phyloP scores from a whole-genome alignment of 179 eudicot genomes.

The Camellia oleifera region DNA sequence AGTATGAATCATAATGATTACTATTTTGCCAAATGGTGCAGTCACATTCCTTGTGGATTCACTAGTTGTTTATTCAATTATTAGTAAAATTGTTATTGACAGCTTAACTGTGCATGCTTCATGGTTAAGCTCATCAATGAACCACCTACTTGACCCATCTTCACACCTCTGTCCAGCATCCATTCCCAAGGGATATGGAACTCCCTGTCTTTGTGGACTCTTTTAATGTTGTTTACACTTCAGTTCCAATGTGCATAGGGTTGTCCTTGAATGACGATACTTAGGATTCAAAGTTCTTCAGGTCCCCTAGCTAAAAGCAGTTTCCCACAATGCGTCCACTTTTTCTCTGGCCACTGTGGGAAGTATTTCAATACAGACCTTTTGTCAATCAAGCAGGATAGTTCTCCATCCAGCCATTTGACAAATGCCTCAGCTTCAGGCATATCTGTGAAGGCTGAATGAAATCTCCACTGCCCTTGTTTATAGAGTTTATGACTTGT shows the following conservation, averaged over 20 bases:
- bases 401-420: slow-evolving; percentile 71
- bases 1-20: neutral
- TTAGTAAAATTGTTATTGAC: slow-evolving; percentile 1
- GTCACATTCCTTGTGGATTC: neutral
- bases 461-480: slow-evolving; percentile 41
- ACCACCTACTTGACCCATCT: slow-evolving; percentile 53
- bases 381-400: slow-evolving; percentile 73
- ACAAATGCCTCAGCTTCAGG: slow-evolving; percentile 61
- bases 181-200: slow-evolving; percentile 65
- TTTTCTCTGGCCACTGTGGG: slow-evolving; percentile 79
- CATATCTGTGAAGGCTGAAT: slow-evolving; percentile 56
- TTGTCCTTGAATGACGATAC: slow-evolving; percentile 39
- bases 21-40: neutral
- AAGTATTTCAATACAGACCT: slow-evolving; percentile 84
- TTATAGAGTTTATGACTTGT: slow-evolving; percentile 44
- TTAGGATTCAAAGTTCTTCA: slow-evolving; percentile 46
- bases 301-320: slow-evolving; percentile 52
- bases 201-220: slow-evolving; percentile 46
- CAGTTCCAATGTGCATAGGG: slow-evolving; percentile 53
- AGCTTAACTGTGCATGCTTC: slow-evolving; percentile 7
- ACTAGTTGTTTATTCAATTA: neutral
- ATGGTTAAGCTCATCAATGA: slow-evolving; percentile 3
- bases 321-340: slow-evolving; percentile 68
- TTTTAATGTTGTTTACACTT: slow-evolving; percentile 39
- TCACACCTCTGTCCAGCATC: slow-evolving; percentile 53